These are phyloP conservation scores for Larix sibirica DNA, from an alignment of 83 land plant genomes.

Conservation along the genomic window DNA sequence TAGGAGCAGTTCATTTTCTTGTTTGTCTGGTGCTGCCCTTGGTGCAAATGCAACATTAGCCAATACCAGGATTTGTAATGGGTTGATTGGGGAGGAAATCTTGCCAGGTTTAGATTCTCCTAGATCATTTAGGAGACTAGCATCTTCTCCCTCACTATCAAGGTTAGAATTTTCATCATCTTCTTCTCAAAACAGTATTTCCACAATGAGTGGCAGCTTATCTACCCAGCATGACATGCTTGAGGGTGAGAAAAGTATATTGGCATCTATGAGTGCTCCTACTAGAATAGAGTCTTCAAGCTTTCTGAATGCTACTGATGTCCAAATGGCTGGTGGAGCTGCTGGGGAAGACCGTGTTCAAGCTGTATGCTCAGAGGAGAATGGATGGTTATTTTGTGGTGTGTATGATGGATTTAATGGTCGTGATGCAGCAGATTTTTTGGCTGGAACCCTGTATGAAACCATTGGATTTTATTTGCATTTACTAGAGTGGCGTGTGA, in stretches of 20 bases:
- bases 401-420: constrained; percentile 94
- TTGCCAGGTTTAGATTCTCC: constrained; percentile 86
- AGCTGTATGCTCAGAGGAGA: constrained; percentile 88
- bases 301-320: constrained; percentile 61
- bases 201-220: constrained; percentile 33
- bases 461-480: constrained; percentile 46
- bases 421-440: constrained; percentile 90
- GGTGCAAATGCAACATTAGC: constrained; percentile 93
- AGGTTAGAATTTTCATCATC: constrained; percentile 55
- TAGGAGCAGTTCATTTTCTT: constrained; percentile 60
- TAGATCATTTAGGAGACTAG: constrained; percentile 62
- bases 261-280: constrained; percentile 46
- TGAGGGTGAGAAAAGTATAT: constrained; percentile 29
- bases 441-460: constrained; percentile 80
- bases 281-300: constrained; percentile 35
- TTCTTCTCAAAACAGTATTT: constrained; percentile 38
- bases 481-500: constrained; percentile 32
- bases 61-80: constrained; percentile 82
- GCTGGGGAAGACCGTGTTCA: constrained; percentile 97
- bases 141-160: constrained; percentile 60
- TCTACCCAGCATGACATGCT: constrained; percentile 24
- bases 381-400: constrained; percentile 88
- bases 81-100: constrained; percentile 66
- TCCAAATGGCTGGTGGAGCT: constrained; percentile 90
- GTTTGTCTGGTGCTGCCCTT: constrained; percentile 85